Conservation (phyloP, 371 early-diverging fungal genomes). For the Mucor irregularis region DNA sequence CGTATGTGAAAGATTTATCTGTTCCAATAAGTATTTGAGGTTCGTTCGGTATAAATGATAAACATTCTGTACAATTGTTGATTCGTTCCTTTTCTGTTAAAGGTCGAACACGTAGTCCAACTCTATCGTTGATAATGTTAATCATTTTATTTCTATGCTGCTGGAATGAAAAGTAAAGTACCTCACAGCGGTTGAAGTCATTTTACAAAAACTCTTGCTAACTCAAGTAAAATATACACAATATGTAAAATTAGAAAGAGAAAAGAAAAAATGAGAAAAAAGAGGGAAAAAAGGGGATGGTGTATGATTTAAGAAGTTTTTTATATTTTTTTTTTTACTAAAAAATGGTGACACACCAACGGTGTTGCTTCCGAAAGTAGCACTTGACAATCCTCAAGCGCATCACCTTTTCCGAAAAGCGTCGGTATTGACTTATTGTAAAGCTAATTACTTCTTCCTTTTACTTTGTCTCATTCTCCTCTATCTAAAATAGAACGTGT, state of each 20-base stretch:
- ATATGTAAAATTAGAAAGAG: neutral
- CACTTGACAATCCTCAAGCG: neutral
- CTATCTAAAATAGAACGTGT: too few relatives aligned
- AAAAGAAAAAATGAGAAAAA: slow-evolving; percentile 2
- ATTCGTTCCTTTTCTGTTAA: slow-evolving; percentile 76
- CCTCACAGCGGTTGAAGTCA: slow-evolving; percentile 49
- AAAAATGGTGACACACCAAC: slow-evolving; percentile 10
- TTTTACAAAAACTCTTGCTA: neutral
- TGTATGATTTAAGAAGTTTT: slow-evolving; percentile 7
- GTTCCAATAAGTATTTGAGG: slow-evolving; percentile 70
- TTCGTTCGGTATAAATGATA: slow-evolving; percentile 68
- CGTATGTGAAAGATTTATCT: slow-evolving; percentile 83
- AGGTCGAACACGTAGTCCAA: slow-evolving; percentile 83
- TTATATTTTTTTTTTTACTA: neutral
- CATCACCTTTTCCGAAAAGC: too few relatives aligned
- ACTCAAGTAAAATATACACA: neutral
- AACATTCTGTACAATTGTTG: slow-evolving; percentile 71
- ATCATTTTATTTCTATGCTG: neutral
- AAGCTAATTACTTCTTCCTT: too few relatives aligned
- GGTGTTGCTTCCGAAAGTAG: slow-evolving; percentile 14
- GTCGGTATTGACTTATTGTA: too few relatives aligned
- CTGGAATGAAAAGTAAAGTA: slow-evolving; percentile 1
- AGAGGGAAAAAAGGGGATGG: slow-evolving; percentile 3
- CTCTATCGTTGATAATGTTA: slow-evolving; percentile 44
- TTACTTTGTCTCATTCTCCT: too few relatives aligned